Evolutionary conservation across 371 early-diverging fungal genomes (phyloP).

Genomic region (Sporodiniella umbellata): DNA sequence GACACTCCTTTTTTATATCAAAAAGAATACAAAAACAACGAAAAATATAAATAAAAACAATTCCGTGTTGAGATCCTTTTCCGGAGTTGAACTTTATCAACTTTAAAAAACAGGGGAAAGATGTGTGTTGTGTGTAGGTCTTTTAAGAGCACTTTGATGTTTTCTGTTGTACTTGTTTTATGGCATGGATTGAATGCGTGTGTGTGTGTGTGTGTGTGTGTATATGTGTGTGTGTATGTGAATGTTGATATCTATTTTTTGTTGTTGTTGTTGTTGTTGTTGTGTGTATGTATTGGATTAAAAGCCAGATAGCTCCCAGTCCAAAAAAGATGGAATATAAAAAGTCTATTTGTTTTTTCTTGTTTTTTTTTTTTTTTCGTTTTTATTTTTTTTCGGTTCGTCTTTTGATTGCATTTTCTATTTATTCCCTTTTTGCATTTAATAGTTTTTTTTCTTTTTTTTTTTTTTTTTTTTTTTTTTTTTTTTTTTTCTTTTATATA

Average conservation of each 20-base stretch:
- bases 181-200: no score
- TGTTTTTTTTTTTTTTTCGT: not conserved
- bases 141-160: no score
- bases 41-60: no score
- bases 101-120: no score
- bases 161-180: no score
- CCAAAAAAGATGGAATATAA: constrained; percentile 7
- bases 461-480: constrained; percentile 6
- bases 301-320: constrained; percentile 27
- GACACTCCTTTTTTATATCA: no score
- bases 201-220: no score
- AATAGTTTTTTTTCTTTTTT: not conserved
- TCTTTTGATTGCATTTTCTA: constrained; percentile 3
- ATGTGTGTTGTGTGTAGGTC: no score
- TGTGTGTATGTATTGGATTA: not conserved
- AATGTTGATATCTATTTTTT: constrained; percentile 10
- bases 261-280: constrained; percentile 1
- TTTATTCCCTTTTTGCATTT: constrained; percentile 1
- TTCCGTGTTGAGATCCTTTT: no score
- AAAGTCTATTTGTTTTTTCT: not conserved
- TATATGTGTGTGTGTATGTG: no score
- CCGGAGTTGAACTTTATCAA: no score
- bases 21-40: no score
- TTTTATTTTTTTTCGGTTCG: not conserved
- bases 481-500: not conserved